Evolutionary conservation across 108 stramenopile genomes (phyloP).

Genomic region (Epithemia pelagica): DNA sequence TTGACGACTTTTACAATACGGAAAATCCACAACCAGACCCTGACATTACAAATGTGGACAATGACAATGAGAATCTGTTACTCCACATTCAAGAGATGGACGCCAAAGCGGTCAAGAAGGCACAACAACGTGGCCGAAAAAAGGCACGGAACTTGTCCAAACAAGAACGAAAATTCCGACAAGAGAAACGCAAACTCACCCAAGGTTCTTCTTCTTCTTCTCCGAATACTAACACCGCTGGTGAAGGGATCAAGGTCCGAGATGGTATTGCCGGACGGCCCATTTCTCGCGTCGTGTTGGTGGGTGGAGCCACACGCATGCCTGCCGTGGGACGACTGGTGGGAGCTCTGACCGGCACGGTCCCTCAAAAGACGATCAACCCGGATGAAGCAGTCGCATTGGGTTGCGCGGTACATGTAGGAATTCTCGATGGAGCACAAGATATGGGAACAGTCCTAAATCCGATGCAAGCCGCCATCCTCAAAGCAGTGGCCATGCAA

Average conservation of each 20-base stretch:
- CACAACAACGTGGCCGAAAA: slow-evolving; percentile 70
- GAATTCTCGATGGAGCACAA: slow-evolving; percentile 81
- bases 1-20: slow-evolving; percentile 46
- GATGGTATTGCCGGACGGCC: slow-evolving; percentile 80
- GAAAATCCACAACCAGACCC: neutral
- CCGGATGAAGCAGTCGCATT: slow-evolving; percentile 86
- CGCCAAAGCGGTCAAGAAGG: slow-evolving; percentile 51
- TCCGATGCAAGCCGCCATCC: slow-evolving; percentile 80
- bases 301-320: slow-evolving; percentile 88
- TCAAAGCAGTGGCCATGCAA: slow-evolving; percentile 69
- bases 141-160: slow-evolving; percentile 55
- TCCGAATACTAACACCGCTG: slow-evolving; percentile 12
- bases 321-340: slow-evolving; percentile 73
- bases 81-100: slow-evolving; percentile 28
- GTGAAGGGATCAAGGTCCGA: slow-evolving; percentile 37
- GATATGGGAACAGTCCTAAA: slow-evolving; percentile 71
- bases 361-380: slow-evolving; percentile 72
- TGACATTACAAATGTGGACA: slow-evolving; percentile 3
- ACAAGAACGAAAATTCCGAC: slow-evolving; percentile 54
- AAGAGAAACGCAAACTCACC: slow-evolving; percentile 47
- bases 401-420: slow-evolving; percentile 85
- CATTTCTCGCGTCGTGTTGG: slow-evolving; percentile 73
- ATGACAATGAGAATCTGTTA: slow-evolving; percentile 18
- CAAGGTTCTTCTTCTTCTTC: neutral
- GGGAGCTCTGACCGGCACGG: slow-evolving; percentile 58